phyloP scores from a whole-genome alignment of 2,329 filamentous ascomycete species.

The Fusarium circinatum region DNA sequence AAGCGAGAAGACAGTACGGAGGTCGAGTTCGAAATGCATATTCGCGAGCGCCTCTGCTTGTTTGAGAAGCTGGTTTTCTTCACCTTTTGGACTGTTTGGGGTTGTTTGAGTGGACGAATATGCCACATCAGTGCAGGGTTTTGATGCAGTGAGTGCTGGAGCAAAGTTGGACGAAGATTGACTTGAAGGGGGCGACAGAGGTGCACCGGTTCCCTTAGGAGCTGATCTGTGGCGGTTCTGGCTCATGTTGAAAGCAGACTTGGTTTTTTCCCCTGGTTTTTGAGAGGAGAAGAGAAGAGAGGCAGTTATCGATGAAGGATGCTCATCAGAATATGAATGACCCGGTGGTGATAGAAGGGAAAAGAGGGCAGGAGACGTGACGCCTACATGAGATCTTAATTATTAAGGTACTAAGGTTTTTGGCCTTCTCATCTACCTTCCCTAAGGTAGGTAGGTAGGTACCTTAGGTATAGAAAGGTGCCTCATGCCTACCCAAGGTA shows the following conservation, averaged over 20 bases:
- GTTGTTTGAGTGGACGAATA: neutral
- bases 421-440: neutral
- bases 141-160: neutral
- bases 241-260: slow-evolving; percentile 5
- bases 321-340: neutral
- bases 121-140: neutral
- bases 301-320: neutral
- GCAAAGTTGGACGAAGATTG: neutral
- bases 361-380: neutral
- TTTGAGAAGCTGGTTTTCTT: slow-evolving; percentile 27
- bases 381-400: neutral
- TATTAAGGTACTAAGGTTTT: neutral
- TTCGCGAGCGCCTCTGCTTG: slow-evolving; percentile 49
- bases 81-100: neutral
- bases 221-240: slow-evolving; percentile 28
- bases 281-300: neutral
- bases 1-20: slow-evolving; percentile 45
- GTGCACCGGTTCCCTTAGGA: slow-evolving; percentile 4
- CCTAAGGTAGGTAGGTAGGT: neutral
- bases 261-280: neutral
- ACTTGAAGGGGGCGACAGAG: slow-evolving; percentile 3
- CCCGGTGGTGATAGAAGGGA: neutral
- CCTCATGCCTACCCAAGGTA: neutral
- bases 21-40: slow-evolving; percentile 52
- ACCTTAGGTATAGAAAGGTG: neutral